A percentile compares a stretch with the other conserved stretches of the same genome.
phyloP scores from a whole-genome alignment of 2,329 filamentous ascomycete species.

The Huntiella savannae region DNA sequence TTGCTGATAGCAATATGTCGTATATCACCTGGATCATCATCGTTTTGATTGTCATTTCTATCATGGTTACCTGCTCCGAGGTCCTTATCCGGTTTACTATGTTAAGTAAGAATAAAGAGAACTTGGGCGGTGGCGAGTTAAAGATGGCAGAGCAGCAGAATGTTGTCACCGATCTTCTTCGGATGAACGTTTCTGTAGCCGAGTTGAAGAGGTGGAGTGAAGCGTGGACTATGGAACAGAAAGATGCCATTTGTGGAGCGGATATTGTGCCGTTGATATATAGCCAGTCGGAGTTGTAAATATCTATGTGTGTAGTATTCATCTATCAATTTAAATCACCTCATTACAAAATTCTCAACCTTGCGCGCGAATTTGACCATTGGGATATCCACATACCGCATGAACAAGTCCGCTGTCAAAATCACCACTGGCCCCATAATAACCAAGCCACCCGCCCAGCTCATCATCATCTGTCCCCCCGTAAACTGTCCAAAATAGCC shows the following conservation, averaged over 20 bases:
- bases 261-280: conserved; percentile 5
- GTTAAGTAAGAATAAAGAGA: conserved; percentile 25
- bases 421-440: conserved; percentile 11
- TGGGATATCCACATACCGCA: conserved; percentile 11
- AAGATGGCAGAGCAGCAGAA: conserved; percentile 17
- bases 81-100: conserved; percentile 74
- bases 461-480: conserved; percentile 7
- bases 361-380: conserved; percentile 11
- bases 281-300: conserved; percentile 4
- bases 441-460: conserved; percentile 11
- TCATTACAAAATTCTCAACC: conserved; percentile 5
- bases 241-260: conserved; percentile 11
- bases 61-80: conserved; percentile 77
- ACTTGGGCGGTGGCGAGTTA: neutral
- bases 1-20: conserved; percentile 90
- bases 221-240: conserved; percentile 14
- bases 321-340: neutral
- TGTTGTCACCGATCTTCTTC: conserved; percentile 30
- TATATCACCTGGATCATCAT: conserved; percentile 97
- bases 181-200: conserved; percentile 32
- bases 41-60: conserved; percentile 74
- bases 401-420: conserved; percentile 11
- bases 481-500: conserved; percentile 10
- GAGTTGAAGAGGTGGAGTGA: conserved; percentile 14
- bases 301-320: neutral